Percentiles rank a stretch among this genome's conserved stretches.
Evolutionary conservation across 108 stramenopile species (phyloP).

Genomic region (Nitzschia inconspicua): DNA sequence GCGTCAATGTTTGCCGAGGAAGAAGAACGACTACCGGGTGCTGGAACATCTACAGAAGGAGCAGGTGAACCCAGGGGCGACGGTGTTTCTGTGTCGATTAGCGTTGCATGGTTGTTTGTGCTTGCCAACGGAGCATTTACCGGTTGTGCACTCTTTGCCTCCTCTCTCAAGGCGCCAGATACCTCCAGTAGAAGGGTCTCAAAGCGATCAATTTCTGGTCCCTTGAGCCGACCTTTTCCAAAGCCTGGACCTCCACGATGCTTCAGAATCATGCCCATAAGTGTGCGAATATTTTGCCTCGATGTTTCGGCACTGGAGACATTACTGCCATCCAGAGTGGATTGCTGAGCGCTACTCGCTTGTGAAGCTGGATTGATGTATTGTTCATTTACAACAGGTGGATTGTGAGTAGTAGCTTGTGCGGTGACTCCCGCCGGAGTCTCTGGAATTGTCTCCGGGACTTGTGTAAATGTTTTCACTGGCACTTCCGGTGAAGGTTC

Average conservation of each 20-base stretch:
- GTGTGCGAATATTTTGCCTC: slow-evolving; percentile 47
- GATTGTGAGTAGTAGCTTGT: slow-evolving; percentile 5
- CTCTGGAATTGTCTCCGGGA: not conserved
- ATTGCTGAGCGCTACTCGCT: slow-evolving; percentile 2
- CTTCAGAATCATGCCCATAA: slow-evolving; percentile 78
- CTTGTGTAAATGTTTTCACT: not conserved
- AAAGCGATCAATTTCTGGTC: slow-evolving; percentile 49
- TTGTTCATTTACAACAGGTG: not conserved
- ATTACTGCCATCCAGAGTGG: no score
- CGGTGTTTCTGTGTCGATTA: slow-evolving; percentile 6
- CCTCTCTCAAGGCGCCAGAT: slow-evolving; percentile 38
- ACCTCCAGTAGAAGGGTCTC: slow-evolving; percentile 46
- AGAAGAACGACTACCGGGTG: not conserved
- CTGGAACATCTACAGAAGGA: slow-evolving; percentile 21
- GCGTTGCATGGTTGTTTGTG: no score
- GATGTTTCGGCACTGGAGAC: not conserved
- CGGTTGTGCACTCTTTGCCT: slow-evolving; percentile 20
- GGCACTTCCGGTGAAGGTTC: not conserved
- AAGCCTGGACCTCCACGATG: slow-evolving; percentile 88
- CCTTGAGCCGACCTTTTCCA: slow-evolving; percentile 65
- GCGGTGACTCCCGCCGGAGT: slow-evolving; percentile 12
- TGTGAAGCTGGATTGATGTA: not conserved
- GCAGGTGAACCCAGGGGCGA: slow-evolving; percentile 2
- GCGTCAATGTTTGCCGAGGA: slow-evolving; percentile 13
- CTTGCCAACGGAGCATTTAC: not conserved